Evolutionary conservation across 2,329 filamentous ascomycete species (phyloP), one percentile per base, ranked within the genome.

Genomic region (Annulohypoxylon truncatum): DNA sequence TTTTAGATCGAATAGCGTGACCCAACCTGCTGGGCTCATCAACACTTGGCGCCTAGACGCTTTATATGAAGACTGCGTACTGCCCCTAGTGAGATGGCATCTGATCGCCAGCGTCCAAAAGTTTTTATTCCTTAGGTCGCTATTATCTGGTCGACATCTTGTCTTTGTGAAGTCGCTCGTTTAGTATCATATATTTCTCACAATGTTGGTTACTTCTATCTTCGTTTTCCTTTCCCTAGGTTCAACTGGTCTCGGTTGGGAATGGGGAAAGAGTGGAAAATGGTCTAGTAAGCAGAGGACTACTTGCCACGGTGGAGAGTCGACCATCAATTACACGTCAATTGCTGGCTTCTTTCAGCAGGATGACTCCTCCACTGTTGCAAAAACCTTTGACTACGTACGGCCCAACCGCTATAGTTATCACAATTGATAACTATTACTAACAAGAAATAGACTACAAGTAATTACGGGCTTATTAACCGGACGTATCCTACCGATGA

Each of bases 391-490:
- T 76, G 87, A 91, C 77, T 91, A 91, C 73, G 89, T 91, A 76
- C 73, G 53, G 9, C 29, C 26, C 24, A 13, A 26, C 22, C 18
- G 61, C 51, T 4, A n/a, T n/a, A 13, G 9, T 3, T 46, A 15
- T 24, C 47, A 4, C 29, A 13, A 9, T 13, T 42, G 20, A 24
- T 12, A 7, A 7, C 4, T 12, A 26, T 46, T 26, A 56, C 68
- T 56, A 38, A 71, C 42, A 22, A 63, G 53, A 35, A 51, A 18
- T 62, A 90, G 87, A 86, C 84, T 24, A 78, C 82, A 28, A 80
- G 79, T 60, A 91, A 91, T 78, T 90, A 90, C 73, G 90, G 90
- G 26, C 81, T 92, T 20, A 83, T 92, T 67, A 84, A 90, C 72
- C 84, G 84, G 50, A 83, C 83, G 0, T 91, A 91, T 73, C 81